phyloP scores from a whole-genome alignment of 2,329 filamentous ascomycete species.

The Aspergillus sp. region DNA sequence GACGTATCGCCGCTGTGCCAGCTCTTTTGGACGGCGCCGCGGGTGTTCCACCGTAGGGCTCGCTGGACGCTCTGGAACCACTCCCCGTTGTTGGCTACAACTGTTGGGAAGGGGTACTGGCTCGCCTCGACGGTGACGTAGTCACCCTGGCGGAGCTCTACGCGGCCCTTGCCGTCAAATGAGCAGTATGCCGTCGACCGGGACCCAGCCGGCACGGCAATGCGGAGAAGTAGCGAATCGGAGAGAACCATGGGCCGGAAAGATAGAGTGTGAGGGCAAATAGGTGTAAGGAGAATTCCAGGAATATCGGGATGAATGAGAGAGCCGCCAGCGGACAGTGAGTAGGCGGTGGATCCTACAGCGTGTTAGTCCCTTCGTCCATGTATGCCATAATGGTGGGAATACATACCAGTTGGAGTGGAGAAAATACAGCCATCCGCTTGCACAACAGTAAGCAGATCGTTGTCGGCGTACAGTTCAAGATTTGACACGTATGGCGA shows the following conservation, averaged over 20 bases:
- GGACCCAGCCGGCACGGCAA: constrained; percentile 79
- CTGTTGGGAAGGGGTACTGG: constrained; percentile 95
- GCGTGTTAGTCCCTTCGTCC: constrained; percentile 4
- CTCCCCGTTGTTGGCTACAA: constrained; percentile 83
- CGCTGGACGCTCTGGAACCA: constrained; percentile 97
- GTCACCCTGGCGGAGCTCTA: constrained; percentile 90
- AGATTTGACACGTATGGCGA: constrained; percentile 96
- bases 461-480: constrained; percentile 92
- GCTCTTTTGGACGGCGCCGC: constrained; percentile 87
- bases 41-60: constrained; percentile 91
- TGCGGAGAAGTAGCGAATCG: constrained; percentile 87
- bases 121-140: constrained; percentile 94
- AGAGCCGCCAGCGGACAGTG: constrained; percentile 89
- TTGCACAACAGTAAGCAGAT: constrained; percentile 91
- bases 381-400: neutral
- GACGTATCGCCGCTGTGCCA: constrained; percentile 56
- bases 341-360: constrained; percentile 82
- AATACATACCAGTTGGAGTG: constrained; percentile 73
- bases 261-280: constrained; percentile 94
- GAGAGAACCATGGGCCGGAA: constrained; percentile 98
- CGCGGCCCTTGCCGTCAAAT: constrained; percentile 94
- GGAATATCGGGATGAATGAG: constrained; percentile 96
- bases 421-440: constrained; percentile 98
- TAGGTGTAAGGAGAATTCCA: constrained; percentile 92
- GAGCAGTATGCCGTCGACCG: constrained; percentile 94